These are phyloP conservation scores for Monilinia aucupariae DNA, from an alignment of 2,329 filamentous ascomycete species.

Conservation along the genomic window DNA sequence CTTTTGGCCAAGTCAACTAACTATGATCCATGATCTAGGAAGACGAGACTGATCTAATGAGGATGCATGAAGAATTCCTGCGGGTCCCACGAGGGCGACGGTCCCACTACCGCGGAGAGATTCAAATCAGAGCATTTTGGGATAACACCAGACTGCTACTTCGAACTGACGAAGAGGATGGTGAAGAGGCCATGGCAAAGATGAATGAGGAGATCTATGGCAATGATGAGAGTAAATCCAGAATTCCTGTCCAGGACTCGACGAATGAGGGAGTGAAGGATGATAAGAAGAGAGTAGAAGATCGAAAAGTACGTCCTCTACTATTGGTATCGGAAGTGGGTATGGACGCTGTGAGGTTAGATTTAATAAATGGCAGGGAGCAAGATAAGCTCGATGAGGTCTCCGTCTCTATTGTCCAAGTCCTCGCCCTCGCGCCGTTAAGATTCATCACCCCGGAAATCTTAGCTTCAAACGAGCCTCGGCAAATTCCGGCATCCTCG, in stretches of 20 bases:
- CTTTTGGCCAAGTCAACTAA: neutral
- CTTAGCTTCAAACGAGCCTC: conserved; percentile 7
- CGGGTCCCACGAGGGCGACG: neutral
- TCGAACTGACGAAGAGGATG: conserved; percentile 10
- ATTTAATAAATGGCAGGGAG: neutral
- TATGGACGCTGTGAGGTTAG: conserved; percentile 2
- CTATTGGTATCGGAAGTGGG: neutral
- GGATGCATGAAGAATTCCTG: conserved; percentile 21
- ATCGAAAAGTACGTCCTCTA: neutral
- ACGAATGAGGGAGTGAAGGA: neutral
- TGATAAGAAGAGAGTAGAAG: neutral
- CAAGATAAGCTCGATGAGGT: neutral
- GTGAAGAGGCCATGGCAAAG: neutral
- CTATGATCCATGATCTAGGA: neutral
- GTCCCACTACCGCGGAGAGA: conserved; percentile 15
- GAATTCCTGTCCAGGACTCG: no score
- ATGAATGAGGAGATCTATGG: neutral
- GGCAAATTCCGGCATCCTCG: conserved; percentile 3
- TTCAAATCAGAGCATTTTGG: conserved; percentile 25
- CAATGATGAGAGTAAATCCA: neutral
- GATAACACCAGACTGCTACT: conserved; percentile 22
- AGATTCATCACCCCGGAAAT: neutral
- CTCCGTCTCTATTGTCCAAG: neutral
- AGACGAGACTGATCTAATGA: conserved; percentile 14
- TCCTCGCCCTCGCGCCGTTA: neutral